Percentiles rank a stretch among this genome's conserved stretches.
Conservation (phyloP, 257 asterid genomes). For the Solanum etuberosum region DNA sequence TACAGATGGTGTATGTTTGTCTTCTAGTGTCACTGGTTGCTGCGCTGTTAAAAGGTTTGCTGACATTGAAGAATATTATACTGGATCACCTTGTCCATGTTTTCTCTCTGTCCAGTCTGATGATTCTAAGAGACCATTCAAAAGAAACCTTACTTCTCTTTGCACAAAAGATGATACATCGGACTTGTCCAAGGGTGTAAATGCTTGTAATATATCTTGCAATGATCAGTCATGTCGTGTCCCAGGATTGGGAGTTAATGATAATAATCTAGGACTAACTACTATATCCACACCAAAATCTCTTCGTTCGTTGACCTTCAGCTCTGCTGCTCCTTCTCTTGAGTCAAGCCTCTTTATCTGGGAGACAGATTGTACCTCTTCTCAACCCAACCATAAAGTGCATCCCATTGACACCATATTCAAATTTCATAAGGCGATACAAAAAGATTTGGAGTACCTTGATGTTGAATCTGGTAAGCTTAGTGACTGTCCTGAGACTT, state of each 20-base stretch:
- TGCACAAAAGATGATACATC: background rate
- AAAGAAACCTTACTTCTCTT: constrained; percentile 11
- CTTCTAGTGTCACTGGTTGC: constrained; percentile 22
- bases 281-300: constrained; percentile 23
- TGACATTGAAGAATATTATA: constrained; percentile 17
- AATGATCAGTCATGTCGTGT: constrained; percentile 33
- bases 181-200: constrained; percentile 5
- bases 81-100: constrained; percentile 21
- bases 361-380: constrained; percentile 24
- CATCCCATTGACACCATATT: constrained; percentile 44
- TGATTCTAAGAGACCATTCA: constrained; percentile 19
- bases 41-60: constrained; percentile 14
- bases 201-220: constrained; percentile 1
- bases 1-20: constrained; percentile 26
- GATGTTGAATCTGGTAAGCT: constrained; percentile 41
- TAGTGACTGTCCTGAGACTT: constrained; percentile 19
- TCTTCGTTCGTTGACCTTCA: constrained; percentile 20
- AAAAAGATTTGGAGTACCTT: constrained; percentile 38
- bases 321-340: constrained; percentile 38
- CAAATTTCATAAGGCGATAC: constrained; percentile 38
- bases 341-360: constrained; percentile 37
- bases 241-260: constrained; percentile 37
- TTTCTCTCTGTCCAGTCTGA: constrained; percentile 7
- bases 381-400: constrained; percentile 5
- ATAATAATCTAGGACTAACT: constrained; percentile 16